Evolutionary conservation across 768 basidiomycete species (phyloP), one percentile per base, ranked within the genome.

Genomic region (Kwoniella bestiolae): DNA sequence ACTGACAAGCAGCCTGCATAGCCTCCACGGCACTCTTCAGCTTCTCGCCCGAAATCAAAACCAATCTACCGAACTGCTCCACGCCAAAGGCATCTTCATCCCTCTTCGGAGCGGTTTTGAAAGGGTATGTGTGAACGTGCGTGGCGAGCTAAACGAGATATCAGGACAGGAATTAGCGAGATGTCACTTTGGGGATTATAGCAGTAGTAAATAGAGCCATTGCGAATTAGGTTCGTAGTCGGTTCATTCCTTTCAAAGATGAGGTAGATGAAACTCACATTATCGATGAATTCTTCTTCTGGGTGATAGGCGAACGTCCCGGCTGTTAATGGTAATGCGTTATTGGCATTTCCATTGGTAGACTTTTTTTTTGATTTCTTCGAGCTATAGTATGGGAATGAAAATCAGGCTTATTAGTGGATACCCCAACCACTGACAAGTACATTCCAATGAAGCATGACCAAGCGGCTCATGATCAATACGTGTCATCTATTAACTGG

Each of bases 251-350:
- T 14, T 41, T 16, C 5, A 18, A 7, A 25, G 47, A 2, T 2
- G 7, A 49, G 14, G 55, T 53, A 28, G 45, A 41, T 28, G 25
- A 26, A n/a, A 70, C 86, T 49, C 56, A 91, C 91, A 83, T 87
- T 81, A 61, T 85, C 84, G 56, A 93, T 87, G 45, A 83, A 83
- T 45, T 89, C 88, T 79, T 96, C 94, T 78, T 96, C 94, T 0
- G 90, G 88, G 75, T 96, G 93, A 82, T 91, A 95, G 2, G 87
- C 82, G 73, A 88, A 90, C 5, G 87, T 82, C 0, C 88, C 81
- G 35, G 64, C 79, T 74, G 49, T 81, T 69, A 44, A 77, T 61
- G 50, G 73, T 16, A 53, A 18, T 26, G 56, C 61, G 11, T 57
- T 23, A n/a, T 41, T 56, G 3, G 49, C 59, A 64, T 65, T 79